Percentiles rank a stretch among this genome's conserved stretches.
Evolutionary conservation across 176 grass and related monocot species (phyloP).

Genomic region (Triticum aestivum): DNA sequence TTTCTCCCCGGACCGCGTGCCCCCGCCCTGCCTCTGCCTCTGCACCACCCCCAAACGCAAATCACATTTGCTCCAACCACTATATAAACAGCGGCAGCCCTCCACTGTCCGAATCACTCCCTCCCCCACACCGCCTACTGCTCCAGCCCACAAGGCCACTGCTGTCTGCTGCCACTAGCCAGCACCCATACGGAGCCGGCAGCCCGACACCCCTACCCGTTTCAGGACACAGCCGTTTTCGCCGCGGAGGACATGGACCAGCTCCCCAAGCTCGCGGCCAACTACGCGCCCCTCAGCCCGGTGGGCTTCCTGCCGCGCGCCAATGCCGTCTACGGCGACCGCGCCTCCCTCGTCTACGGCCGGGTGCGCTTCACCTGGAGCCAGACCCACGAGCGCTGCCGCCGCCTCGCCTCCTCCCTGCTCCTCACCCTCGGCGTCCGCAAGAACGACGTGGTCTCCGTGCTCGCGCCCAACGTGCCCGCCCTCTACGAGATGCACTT

Average conservation of each 20-base stretch:
- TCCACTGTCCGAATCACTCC: not conserved
- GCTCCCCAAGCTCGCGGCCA: constrained; percentile 44
- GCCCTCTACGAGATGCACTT: constrained; percentile 87
- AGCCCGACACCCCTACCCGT: too few relatives aligned
- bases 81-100: constrained; percentile 14
- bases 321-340: constrained; percentile 68
- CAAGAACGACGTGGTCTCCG: constrained; percentile 61
- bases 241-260: constrained; percentile 43
- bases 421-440: constrained; percentile 36
- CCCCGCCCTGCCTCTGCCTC: not conserved
- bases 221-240: not conserved
- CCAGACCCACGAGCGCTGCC: constrained; percentile 56
- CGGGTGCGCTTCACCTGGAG: constrained; percentile 48
- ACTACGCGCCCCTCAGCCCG: constrained; percentile 64
- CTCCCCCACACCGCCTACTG: not conserved
- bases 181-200: not conserved
- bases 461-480: constrained; percentile 67
- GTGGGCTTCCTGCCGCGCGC: constrained; percentile 60
- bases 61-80: not conserved
- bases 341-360: constrained; percentile 57
- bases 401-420: constrained; percentile 58
- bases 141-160: not conserved
- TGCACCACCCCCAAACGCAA: too few relatives aligned
- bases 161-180: not conserved
- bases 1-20: not conserved